Evolutionary conservation across 2,329 filamentous ascomycete genomes (phyloP).

Genomic region (Colletotrichum musicola): DNA sequence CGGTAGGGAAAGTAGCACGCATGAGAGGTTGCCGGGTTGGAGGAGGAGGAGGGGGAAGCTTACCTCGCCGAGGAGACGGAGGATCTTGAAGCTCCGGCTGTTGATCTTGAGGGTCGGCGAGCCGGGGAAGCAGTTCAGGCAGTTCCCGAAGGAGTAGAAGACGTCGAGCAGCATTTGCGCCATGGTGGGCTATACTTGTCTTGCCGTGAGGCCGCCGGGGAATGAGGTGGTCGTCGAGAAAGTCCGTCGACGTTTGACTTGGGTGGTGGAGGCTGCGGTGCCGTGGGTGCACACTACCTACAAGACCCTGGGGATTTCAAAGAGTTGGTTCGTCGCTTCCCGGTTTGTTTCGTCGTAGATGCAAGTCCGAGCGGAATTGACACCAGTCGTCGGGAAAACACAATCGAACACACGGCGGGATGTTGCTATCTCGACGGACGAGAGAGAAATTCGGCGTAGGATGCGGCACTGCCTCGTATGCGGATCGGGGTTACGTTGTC

Average conservation of each 20-base stretch:
- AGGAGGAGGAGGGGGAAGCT: constrained; percentile 42
- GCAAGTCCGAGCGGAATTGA: no score
- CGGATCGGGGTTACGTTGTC: constrained; percentile 7
- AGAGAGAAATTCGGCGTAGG: neutral
- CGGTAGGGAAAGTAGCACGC: neutral
- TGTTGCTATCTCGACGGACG: neutral
- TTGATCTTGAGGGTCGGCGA: constrained; percentile 97
- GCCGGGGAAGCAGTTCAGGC: constrained; percentile 95
- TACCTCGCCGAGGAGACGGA: constrained; percentile 92
- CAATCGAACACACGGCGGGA: no score
- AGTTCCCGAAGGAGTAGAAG: constrained; percentile 92
- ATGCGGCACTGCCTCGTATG: neutral
- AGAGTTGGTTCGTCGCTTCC: no score
- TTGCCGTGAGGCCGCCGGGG: neutral
- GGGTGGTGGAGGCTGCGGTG: neutral
- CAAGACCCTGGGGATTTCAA: no score
- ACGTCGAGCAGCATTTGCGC: constrained; percentile 89
- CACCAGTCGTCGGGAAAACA: neutral
- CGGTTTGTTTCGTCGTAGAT: no score
- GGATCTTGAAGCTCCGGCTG: constrained; percentile 92
- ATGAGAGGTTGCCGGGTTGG: neutral
- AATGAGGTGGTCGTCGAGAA: neutral
- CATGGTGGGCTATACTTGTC: constrained; percentile 63
- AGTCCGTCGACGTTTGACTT: neutral
- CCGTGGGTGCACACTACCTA: neutral